A percentile compares a stretch with the other conserved stretches of the same genome.
Evolutionary conservation across 805 yeast species (phyloP).

Genomic region (Myxozyma neglecta): DNA sequence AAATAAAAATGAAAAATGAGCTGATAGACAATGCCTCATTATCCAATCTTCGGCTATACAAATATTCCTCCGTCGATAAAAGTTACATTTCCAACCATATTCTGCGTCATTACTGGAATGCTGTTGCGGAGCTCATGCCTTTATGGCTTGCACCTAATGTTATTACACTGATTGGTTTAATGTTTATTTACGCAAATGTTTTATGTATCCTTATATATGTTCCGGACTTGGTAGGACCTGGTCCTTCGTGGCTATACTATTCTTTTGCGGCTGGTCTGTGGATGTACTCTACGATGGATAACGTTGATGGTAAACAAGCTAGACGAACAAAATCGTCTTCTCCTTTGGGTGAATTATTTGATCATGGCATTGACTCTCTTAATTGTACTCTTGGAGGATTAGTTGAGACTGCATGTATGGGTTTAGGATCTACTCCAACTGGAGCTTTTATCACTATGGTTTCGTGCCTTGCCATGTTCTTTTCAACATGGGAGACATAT

Average conservation of each 20-base stretch:
- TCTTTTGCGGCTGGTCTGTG: slow-evolving; percentile 79
- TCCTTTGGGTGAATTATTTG: slow-evolving; percentile 93
- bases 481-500: slow-evolving; percentile 34
- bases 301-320: slow-evolving; percentile 96
- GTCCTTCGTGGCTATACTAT: slow-evolving; percentile 77
- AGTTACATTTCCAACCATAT: slow-evolving; percentile 74
- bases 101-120: slow-evolving; percentile 83
- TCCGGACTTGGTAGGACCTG: slow-evolving; percentile 59
- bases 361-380: slow-evolving; percentile 76
- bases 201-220: slow-evolving; percentile 65
- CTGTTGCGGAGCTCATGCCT: slow-evolving; percentile 79
- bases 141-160: slow-evolving; percentile 91
- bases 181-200: slow-evolving; percentile 65
- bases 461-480: slow-evolving; percentile 53
- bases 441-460: slow-evolving; percentile 76
- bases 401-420: slow-evolving; percentile 72
- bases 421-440: slow-evolving; percentile 75
- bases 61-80: slow-evolving; percentile 61
- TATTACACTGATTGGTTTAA: slow-evolving; percentile 77
- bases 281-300: slow-evolving; percentile 94
- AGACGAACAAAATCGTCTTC: slow-evolving; percentile 87
- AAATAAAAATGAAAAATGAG: slow-evolving; percentile 17
- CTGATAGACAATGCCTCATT: slow-evolving; percentile 31
- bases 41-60: slow-evolving; percentile 34
- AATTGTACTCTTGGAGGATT: slow-evolving; percentile 80